Evolutionary conservation across 352 stramenopile genomes (phyloP).

Genomic region (Pythium guiyangense): DNA sequence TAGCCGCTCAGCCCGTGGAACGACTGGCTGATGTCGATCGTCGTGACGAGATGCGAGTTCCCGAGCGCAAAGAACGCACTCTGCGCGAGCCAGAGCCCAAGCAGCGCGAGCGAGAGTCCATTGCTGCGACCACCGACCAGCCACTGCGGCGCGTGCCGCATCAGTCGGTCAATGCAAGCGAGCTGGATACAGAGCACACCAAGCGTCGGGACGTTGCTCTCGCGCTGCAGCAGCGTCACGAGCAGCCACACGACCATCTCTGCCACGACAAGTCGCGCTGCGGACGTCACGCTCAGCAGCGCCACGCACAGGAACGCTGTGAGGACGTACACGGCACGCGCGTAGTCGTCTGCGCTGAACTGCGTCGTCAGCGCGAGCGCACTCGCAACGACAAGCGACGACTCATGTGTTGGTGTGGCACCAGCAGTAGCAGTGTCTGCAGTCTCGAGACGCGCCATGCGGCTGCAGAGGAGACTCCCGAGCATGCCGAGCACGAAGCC

Average conservation of each 20-base stretch:
- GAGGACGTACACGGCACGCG: conserved; percentile 42
- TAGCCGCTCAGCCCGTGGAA: conserved; percentile 79
- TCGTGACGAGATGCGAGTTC: conserved; percentile 88
- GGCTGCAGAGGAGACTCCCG: conserved; percentile 15
- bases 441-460: conserved; percentile 8
- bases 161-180: conserved; percentile 19
- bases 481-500: conserved; percentile 25
- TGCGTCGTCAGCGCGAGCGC: neutral
- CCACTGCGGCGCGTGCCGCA: conserved; percentile 12
- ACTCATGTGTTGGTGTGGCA: too few species aligned
- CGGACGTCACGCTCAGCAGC: conserved; percentile 3
- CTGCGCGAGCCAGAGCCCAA: conserved; percentile 52
- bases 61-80: conserved; percentile 80
- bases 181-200: conserved; percentile 47
- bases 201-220: conserved; percentile 54
- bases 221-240: conserved; percentile 50
- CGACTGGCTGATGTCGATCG: conserved; percentile 86
- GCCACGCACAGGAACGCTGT: conserved; percentile 14
- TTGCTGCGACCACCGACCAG: neutral
- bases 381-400: too few species aligned
- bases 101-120: conserved; percentile 15
- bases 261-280: conserved; percentile 11
- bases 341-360: conserved; percentile 31
- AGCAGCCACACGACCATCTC: conserved; percentile 69
- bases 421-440: neutral